Conservation (phyloP, 495 filamentous ascomycete genomes). For the Geoglossum glabrum region DNA sequence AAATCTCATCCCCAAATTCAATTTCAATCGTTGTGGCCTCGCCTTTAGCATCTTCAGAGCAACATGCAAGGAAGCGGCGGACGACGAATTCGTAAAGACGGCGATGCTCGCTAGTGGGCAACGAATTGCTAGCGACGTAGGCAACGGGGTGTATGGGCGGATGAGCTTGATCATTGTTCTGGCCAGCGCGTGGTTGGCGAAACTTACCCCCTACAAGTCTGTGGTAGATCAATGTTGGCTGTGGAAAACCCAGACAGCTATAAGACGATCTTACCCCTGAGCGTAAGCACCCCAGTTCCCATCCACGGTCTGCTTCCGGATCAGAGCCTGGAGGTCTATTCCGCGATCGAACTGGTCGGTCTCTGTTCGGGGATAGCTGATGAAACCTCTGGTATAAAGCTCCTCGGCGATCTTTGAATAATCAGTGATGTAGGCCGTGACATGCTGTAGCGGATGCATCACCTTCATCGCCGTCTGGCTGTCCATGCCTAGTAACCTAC, state of each 20-base stretch:
- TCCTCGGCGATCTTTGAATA: slow-evolving; percentile 43
- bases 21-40: slow-evolving; percentile 69
- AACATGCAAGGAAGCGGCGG: slow-evolving; percentile 90
- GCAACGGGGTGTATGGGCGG: slow-evolving; percentile 90
- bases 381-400: slow-evolving; percentile 88
- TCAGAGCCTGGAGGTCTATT: slow-evolving; percentile 62
- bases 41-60: slow-evolving; percentile 83
- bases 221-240: background rate
- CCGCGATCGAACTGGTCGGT: slow-evolving; percentile 88
- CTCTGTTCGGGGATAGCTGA: slow-evolving; percentile 92
- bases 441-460: background rate
- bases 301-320: slow-evolving; percentile 68
- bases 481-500: slow-evolving; percentile 61
- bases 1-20: slow-evolving; percentile 62
- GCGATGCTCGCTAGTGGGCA: slow-evolving; percentile 42
- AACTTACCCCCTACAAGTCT: slow-evolving; percentile 62
- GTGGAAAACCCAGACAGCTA: background rate
- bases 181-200: slow-evolving; percentile 57
- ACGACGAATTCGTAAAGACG: slow-evolving; percentile 84
- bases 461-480: slow-evolving; percentile 73
- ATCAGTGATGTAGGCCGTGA: background rate
- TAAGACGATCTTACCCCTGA: slow-evolving; percentile 25
- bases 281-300: slow-evolving; percentile 66
- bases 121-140: slow-evolving; percentile 40
- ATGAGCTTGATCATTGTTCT: slow-evolving; percentile 88